Evolutionary conservation across 164 flowering plant species (phyloP).

Genomic region (Warburgia ugandensis): DNA sequence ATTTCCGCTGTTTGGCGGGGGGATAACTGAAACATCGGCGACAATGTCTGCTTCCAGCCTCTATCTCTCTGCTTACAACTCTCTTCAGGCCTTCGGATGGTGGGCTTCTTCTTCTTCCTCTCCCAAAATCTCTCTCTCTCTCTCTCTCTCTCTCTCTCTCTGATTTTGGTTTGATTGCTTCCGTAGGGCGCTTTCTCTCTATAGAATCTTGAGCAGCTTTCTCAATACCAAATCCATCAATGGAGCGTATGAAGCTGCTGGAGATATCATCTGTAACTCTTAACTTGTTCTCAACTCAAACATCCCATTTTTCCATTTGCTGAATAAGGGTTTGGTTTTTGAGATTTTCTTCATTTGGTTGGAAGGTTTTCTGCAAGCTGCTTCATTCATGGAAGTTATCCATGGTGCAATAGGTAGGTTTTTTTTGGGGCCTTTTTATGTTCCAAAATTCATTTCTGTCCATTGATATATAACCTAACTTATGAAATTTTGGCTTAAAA

Average conservation of each 20-base stretch:
- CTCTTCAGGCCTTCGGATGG: conserved; percentile 69
- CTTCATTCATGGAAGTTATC: conserved; percentile 64
- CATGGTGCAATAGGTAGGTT: conserved; percentile 71
- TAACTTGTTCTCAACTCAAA: background rate
- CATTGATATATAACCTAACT: background rate
- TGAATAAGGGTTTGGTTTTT: background rate
- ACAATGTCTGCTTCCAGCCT: conserved; percentile 11
- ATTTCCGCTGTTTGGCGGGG: no score
- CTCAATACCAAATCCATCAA: conserved; percentile 29
- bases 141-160: conserved; percentile 1
- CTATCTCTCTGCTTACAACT: conserved; percentile 66
- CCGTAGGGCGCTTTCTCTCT: conserved; percentile 48
- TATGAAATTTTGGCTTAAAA: no score
- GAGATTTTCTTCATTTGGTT: background rate
- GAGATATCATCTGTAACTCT: conserved; percentile 46
- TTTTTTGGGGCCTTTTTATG: background rate
- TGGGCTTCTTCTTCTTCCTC: conserved; percentile 13
- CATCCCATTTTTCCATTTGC: no score
- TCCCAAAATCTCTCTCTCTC: conserved; percentile 9
- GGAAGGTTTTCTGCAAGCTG: conserved; percentile 54
- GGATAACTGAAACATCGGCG: no score
- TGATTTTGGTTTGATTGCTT: background rate
- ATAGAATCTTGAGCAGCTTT: conserved; percentile 28
- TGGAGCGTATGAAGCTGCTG: conserved; percentile 53
- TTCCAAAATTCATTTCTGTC: background rate